Evolutionary conservation across 805 yeast species (phyloP).

Genomic region (Ogataea ganodermae): DNA sequence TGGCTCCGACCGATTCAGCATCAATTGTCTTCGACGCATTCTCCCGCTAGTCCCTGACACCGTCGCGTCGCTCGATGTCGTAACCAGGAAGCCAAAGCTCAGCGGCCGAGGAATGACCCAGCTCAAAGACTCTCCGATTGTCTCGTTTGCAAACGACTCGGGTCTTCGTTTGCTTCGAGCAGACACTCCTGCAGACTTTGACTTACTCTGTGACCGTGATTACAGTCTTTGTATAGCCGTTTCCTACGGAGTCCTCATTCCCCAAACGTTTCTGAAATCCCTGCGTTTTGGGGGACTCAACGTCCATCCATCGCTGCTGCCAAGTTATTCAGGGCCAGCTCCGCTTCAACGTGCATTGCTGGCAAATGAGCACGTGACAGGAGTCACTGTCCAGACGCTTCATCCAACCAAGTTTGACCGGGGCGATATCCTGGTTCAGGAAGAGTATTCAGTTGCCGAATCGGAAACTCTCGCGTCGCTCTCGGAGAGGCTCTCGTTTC

Average conservation of each 20-base stretch:
- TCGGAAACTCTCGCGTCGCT: slow-evolving; percentile 50
- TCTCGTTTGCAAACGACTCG: slow-evolving; percentile 37
- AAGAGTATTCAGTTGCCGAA: slow-evolving; percentile 41
- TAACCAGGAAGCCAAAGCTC: slow-evolving; percentile 63
- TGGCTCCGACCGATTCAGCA: slow-evolving; percentile 77
- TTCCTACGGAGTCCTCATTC: slow-evolving; percentile 84
- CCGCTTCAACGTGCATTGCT: slow-evolving; percentile 83
- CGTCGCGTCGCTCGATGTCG: slow-evolving; percentile 49
- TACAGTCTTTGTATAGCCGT: slow-evolving; percentile 84
- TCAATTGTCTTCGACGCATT: slow-evolving; percentile 48
- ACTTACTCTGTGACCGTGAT: slow-evolving; percentile 24
- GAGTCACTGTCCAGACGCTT: slow-evolving; percentile 86
- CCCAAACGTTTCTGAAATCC: slow-evolving; percentile 51
- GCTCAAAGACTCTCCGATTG: slow-evolving; percentile 56
- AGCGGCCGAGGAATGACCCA: slow-evolving; percentile 58
- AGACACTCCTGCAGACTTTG: slow-evolving; percentile 46
- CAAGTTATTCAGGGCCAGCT: slow-evolving; percentile 82
- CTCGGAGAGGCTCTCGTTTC: slow-evolving; percentile 50
- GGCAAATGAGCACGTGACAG: slow-evolving; percentile 63
- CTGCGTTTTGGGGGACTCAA: slow-evolving; percentile 73
- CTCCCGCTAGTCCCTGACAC: slow-evolving; percentile 25
- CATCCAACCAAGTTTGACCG: slow-evolving; percentile 86
- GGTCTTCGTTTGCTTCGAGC: slow-evolving; percentile 49
- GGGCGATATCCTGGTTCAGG: slow-evolving; percentile 69
- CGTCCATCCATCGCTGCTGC: slow-evolving; percentile 90